Percentiles rank a stretch among this genome's conserved stretches.
Conservation (phyloP, 2,329 filamentous ascomycete species). For the Pseudogymnoascus sp. region DNA sequence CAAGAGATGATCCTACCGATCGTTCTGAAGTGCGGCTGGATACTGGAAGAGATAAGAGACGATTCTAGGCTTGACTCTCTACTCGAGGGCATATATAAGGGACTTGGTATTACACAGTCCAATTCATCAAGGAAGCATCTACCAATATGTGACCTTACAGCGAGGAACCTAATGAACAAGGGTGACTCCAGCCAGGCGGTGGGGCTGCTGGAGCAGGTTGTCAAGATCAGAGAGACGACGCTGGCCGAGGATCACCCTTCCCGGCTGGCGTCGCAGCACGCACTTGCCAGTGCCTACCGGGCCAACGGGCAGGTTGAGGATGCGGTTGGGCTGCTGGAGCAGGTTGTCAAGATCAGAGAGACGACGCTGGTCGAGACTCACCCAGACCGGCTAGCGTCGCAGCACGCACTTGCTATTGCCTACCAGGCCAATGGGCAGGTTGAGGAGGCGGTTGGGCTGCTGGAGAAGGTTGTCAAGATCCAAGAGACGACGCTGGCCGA, state of each 20-base stretch:
- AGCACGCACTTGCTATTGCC: constrained; percentile 2
- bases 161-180: constrained; percentile 14
- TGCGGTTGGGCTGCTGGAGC: too few species aligned
- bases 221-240: constrained; percentile 10
- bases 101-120: too few species aligned
- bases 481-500: too few species aligned
- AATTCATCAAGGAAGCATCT: constrained; percentile 16
- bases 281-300: constrained; percentile 5
- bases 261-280: constrained; percentile 7
- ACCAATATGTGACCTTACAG: constrained; percentile 18
- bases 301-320: neutral
- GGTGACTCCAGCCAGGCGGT: constrained; percentile 13
- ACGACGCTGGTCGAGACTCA: neutral
- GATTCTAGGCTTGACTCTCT: constrained; percentile 16
- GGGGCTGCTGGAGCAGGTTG: constrained; percentile 16
- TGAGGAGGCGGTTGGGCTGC: neutral
- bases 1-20: too few species aligned
- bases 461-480: constrained; percentile 9
- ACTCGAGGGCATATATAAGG: too few species aligned
- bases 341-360: neutral
- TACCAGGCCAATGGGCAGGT: constrained; percentile 11
- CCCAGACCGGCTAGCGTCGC: neutral
- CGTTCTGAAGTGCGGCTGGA: constrained; percentile 15
- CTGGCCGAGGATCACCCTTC: constrained; percentile 2
- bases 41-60: constrained; percentile 17